These are phyloP conservation scores for Naganishia sp. DNA, from an alignment of 1,284 basidiomycete genomes.

Conservation along the genomic window DNA sequence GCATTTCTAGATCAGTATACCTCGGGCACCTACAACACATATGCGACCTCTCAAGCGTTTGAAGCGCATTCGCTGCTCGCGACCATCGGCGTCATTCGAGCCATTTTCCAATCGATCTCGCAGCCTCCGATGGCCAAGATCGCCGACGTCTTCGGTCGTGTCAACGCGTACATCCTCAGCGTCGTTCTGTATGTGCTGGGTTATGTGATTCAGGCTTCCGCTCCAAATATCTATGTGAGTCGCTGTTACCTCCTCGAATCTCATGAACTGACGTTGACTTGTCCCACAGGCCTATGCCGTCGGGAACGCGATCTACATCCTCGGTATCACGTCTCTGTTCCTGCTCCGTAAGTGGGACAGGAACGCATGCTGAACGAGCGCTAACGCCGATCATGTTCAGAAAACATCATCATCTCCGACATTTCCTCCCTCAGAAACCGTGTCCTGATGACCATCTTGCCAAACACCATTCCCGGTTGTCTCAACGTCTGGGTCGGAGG, in stretches of 20 bases:
- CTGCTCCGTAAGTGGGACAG: conserved; percentile 38
- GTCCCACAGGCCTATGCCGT: conserved; percentile 40
- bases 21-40: conserved; percentile 40
- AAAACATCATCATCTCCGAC: conserved; percentile 47
- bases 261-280: conserved; percentile 28
- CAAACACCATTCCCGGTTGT: conserved; percentile 42
- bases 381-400: conserved; percentile 2
- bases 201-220: conserved; percentile 46
- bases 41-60: conserved; percentile 45
- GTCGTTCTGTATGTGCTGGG: conserved; percentile 48
- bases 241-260: neutral
- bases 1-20: conserved; percentile 41
- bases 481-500: conserved; percentile 50
- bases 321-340: conserved; percentile 50
- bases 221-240: conserved; percentile 36
- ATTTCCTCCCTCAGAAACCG: conserved; percentile 46
- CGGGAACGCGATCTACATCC: conserved; percentile 48
- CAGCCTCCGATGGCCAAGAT: conserved; percentile 53
- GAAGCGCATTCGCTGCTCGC: conserved; percentile 45
- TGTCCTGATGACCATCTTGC: conserved; percentile 25
- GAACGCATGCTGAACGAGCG: neutral
- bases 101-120: conserved; percentile 48
- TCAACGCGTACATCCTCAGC: conserved; percentile 47
- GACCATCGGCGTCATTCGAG: conserved; percentile 45
- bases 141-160: conserved; percentile 47